Base-by-base conservation (phyloP, 306 rosid genomes). In the Adenanthera pavonina region DNA sequence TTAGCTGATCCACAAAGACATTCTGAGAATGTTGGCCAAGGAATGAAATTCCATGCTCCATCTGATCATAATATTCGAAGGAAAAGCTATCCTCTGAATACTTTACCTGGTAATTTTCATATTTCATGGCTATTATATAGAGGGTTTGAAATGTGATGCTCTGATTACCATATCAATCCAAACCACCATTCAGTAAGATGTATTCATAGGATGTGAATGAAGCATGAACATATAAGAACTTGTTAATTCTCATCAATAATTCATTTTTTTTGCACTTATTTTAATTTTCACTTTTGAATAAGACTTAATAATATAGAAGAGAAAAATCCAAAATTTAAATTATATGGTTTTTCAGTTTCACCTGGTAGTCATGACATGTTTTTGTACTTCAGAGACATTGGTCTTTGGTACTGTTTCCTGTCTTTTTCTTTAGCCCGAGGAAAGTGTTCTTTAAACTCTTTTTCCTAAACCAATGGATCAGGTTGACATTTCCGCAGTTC, bases 61-160 rank as follows among this genome's bases (percentile, higher is more conserved):
- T 80, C 89, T 83, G 97, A 88, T 72, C 92, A 84, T 77, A 85
- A 84, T 86, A 85, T 75, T 65, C 95, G 87, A 60, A 89, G 92
- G 88, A 80, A 86, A 66, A 89, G 87, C 83, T 84, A 89, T 88
- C 78, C 94, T 81, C 87, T 90, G 51, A 88, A 77, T 82, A 74
- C 87, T 82, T 54, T 74, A 61, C 88, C 92, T 78, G 94, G 97
- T 92, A 92, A 89, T 71, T 4, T 75, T 48, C 73, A 33, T 69
- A n/a, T 25, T 75, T 73, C 51, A 25, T 80, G 16, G 52, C 52
- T 14, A 57, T 9, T 73, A 10, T 35, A 53, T 59, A 35, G 44
- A 8, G 17, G 25, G 16, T 74, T 73, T 60, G 53, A 74, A 54
- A 41, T 38, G 6, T 43, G 61, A 76, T 79, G 54, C 38, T 64